Base-by-base conservation (phyloP, 2,329 filamentous ascomycete genomes). In the Didymella arachidicola region DNA sequence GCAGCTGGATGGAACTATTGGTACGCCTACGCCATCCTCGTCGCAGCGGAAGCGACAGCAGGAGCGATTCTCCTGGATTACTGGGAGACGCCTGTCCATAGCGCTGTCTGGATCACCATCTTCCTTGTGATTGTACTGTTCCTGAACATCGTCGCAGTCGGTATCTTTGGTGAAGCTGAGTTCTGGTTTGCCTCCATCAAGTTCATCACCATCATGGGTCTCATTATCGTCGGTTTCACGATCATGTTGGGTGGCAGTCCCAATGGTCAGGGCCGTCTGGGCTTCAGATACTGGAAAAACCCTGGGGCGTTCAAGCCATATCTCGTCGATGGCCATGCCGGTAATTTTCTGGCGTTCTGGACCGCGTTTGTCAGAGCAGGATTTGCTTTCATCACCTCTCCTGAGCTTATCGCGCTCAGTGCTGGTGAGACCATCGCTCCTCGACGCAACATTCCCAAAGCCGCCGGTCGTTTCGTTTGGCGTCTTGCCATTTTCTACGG, bases 231-330 rank as follows among this genome's bases (percentile, higher is more conserved):
- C 7, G 73, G 73, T 6, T 68, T 76, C 42, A 70, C 74, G 43
- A 75, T 76, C 57, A 74, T 75, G 72, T 60, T 76, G 2, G 73
- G 73, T 5, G 73, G 73, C 4, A 72, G 70, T 54, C 73, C 73
- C 0, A 75, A 76, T 27, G 67, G 71, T 25, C 72, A 76, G 56
- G 73, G 70, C 3, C 50, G 49, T 19, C 62, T 76, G 0, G 89
- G 89, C 1, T 91, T 91, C 70, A 75, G 81, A 30, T 91, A 90
- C 73, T 92, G 89, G 90, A 83, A 79, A 42, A 72, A 87, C 18
- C 89, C 89, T 0, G 89, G 87, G 0, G 86, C 88, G 0, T 74
- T 76, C 48, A 75, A 65, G 4, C 66, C 68, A 2, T 75, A 75
- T n/a, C 63, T 75, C 27, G 89, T 89, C 65, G 77, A 78, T 0